A percentile compares a stretch with the other conserved stretches of the same genome.
These are phyloP conservation scores for Alisma plantagoaquatica DNA, from an alignment of 106 monocot species.

Conservation along the genomic window DNA sequence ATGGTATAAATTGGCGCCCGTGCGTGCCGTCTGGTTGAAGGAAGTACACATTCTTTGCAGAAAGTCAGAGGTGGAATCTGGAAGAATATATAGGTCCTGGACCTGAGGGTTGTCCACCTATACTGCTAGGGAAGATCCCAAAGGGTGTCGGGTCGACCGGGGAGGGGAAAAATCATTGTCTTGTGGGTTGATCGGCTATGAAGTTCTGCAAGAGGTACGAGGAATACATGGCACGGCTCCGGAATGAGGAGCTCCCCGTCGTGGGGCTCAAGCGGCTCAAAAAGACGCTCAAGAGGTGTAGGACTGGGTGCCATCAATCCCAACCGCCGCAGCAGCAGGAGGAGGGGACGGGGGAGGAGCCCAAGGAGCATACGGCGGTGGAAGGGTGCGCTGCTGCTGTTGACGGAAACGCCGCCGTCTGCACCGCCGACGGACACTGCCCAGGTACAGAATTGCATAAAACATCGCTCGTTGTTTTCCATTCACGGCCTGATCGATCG, in stretches of 20 bases:
- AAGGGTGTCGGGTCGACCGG: too few species aligned
- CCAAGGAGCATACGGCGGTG: background rate
- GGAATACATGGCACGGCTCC: slow-evolving; percentile 69
- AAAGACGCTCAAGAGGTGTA: slow-evolving; percentile 64
- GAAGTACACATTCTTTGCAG: too few species aligned
- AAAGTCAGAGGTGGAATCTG: too few species aligned
- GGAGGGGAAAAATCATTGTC: too few species aligned
- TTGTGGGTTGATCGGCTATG: too few species aligned
- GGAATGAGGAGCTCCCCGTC: slow-evolving; percentile 24
- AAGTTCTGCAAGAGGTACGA: slow-evolving; percentile 87
- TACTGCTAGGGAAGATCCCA: too few species aligned
- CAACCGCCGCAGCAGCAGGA: background rate
- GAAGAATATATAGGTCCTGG: too few species aligned
- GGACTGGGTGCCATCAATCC: slow-evolving; percentile 16
- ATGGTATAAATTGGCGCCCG: too few species aligned
- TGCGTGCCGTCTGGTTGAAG: too few species aligned
- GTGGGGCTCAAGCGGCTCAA: slow-evolving; percentile 51
- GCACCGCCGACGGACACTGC: slow-evolving; percentile 20
- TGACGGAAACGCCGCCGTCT: too few species aligned
- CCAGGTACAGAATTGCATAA: slow-evolving; percentile 16
- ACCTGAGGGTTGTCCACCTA: too few species aligned
- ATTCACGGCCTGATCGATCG: background rate
- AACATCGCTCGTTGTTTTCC: background rate
- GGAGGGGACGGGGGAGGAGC: background rate
- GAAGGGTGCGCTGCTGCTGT: too few species aligned